Percentiles rank a stretch among this genome's conserved stretches.
phyloP scores from a whole-genome alignment of 148 eudicot genomes.

The Fagopyrum esculentum region DNA sequence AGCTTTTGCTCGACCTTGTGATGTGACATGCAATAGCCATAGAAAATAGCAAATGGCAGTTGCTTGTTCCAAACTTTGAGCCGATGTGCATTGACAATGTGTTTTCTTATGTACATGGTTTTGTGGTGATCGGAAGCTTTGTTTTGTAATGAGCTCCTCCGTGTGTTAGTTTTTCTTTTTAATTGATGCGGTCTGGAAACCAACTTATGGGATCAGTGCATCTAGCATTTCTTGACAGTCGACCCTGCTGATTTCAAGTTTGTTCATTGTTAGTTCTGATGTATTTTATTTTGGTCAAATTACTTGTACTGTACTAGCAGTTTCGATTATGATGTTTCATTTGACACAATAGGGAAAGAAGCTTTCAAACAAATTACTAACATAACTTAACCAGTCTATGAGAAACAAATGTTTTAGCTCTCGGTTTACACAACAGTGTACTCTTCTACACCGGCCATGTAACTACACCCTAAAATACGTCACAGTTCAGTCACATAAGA shows the following conservation, averaged over 20 bases:
- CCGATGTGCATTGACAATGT: constrained; percentile 8
- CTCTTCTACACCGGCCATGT: too few species aligned
- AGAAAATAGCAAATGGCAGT: background rate
- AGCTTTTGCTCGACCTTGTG: constrained; percentile 4
- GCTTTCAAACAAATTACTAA: too few species aligned
- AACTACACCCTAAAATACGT: too few species aligned
- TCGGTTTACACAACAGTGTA: too few species aligned
- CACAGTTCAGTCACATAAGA: too few species aligned
- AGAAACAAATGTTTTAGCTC: too few species aligned
- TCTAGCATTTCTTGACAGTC: background rate
- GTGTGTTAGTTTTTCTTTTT: background rate
- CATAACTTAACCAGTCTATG: too few species aligned
- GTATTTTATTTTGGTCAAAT: background rate
- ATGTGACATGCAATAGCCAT: constrained; percentile 7
- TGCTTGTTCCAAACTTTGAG: constrained; percentile 2
- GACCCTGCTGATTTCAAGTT: background rate
- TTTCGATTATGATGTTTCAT: background rate
- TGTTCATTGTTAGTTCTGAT: background rate
- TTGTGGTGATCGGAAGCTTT: constrained; percentile 9
- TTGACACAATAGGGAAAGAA: background rate
- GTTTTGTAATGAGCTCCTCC: constrained; percentile 1
- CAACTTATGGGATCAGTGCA: background rate
- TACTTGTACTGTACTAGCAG: too few species aligned
- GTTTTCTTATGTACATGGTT: constrained; percentile 2
- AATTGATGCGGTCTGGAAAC: background rate